These are phyloP conservation scores for Streptanthus diversifolius DNA, from an alignment of 345 rosid species.

Conservation along the genomic window DNA sequence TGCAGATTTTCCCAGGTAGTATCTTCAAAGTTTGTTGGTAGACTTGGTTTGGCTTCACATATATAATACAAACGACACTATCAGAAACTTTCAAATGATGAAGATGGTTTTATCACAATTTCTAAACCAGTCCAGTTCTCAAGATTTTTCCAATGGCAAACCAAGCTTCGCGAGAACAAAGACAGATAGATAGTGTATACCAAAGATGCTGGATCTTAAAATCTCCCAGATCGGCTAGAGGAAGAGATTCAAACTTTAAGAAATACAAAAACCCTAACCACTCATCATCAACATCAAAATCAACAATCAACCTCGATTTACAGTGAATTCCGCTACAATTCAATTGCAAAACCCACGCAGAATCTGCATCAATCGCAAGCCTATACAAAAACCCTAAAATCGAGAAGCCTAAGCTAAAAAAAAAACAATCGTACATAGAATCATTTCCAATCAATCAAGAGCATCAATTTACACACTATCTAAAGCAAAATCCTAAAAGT, in stretches of 20 bases:
- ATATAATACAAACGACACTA: slow-evolving; percentile 13
- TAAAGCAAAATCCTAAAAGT: background rate
- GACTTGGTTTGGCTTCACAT: slow-evolving; percentile 71
- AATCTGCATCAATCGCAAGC: slow-evolving; percentile 10
- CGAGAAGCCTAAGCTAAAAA: slow-evolving; percentile 8
- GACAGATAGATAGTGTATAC: background rate
- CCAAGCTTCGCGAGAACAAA: background rate
- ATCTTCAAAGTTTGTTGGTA: slow-evolving; percentile 86
- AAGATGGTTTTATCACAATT: background rate
- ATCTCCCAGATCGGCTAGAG: background rate
- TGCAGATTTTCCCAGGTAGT: slow-evolving; percentile 86
- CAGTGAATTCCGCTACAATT: background rate
- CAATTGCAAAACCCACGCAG: background rate
- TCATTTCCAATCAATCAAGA: slow-evolving; percentile 14
- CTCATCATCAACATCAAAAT: background rate
- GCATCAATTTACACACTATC: background rate
- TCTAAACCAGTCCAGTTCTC: background rate
- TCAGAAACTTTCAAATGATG: background rate
- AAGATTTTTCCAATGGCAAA: background rate
- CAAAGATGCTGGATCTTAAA: background rate
- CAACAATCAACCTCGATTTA: background rate
- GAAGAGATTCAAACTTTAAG: background rate
- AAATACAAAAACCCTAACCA: background rate
- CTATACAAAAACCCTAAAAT: slow-evolving; percentile 21
- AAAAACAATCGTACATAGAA: background rate